Evolutionary conservation across 208 protist species (phyloP).

Genomic region (Acanthamoeba sp.): DNA sequence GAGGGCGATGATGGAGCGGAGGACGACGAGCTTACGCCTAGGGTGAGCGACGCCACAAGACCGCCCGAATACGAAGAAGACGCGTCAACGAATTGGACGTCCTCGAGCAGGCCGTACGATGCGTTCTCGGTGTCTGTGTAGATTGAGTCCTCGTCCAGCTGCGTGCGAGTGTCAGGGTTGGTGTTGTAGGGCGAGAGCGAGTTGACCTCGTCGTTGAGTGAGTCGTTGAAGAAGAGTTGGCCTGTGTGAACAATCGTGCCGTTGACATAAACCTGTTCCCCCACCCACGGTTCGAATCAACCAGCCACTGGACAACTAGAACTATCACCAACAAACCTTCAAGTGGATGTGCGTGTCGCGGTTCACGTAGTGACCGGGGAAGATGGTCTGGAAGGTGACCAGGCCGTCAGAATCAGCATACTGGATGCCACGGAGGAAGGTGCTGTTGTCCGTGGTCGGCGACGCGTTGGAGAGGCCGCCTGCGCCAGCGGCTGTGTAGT

Average conservation of each 20-base stretch:
- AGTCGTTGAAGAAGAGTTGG: slow-evolving; percentile 35
- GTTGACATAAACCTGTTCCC: not conserved
- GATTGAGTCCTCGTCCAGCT: not conserved
- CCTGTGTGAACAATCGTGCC: not conserved
- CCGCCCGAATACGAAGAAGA: not conserved
- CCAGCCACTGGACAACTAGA: not conserved
- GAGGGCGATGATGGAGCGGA: not conserved
- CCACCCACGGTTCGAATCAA: not conserved
- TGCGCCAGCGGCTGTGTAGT: not conserved
- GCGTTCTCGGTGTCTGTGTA: not conserved
- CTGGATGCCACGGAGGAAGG: slow-evolving; percentile 7
- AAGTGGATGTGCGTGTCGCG: slow-evolving; percentile 39
- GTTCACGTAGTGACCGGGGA: slow-evolving; percentile 6
- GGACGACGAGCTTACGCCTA: not conserved
- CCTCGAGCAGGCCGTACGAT: not conserved
- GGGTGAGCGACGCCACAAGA: not conserved
- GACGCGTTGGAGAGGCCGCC: not conserved
- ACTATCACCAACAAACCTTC: not conserved
- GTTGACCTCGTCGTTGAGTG: slow-evolving; percentile 26
- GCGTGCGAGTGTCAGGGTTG: slow-evolving; percentile 17
- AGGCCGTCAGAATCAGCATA: not conserved
- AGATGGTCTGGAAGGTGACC: slow-evolving; percentile 17
- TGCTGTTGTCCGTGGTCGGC: slow-evolving; percentile 4
- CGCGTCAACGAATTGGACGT: not conserved
- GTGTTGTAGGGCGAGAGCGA: slow-evolving; percentile 42